Base-by-base conservation (phyloP, 345 rosid genomes). In the Syzygium grande region DNA sequence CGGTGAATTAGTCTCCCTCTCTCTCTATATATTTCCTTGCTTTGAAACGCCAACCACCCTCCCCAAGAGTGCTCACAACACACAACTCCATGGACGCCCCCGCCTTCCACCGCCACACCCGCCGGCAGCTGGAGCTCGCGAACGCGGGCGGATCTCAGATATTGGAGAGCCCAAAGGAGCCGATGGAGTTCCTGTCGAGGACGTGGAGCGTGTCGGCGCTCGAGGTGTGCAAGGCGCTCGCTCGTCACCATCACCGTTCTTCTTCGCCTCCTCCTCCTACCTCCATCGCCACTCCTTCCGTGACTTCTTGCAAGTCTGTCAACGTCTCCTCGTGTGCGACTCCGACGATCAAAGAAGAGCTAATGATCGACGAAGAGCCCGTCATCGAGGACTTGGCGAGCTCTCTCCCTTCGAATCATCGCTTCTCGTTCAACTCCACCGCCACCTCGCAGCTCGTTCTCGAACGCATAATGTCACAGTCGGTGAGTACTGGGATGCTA, bases 391-490 rank as follows among this genome's bases (percentile, higher is more conserved):
- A 91, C 49, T 89, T 85, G 19, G 92, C 91, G 4, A 89, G 85
- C 63, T 11, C 87, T 52, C 54, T 84, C 53, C 55, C 56, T 10
- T 49, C 68, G 9, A 51, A 84, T 29, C 86, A 90, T 80, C 98
- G 92, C 92, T 94, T 94, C 90, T 93, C 99, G 27, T 94, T 94
- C 55, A 91, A 94, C 86, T 93, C 97, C 38, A 93, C 97, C 11
- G 95, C 97, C 51, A 95, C 97, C 83, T 95, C 99, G 49, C 99
- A 97, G 92, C 96, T 96, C 84, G 94, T 97, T 85, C 99, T 97
- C 22, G 99, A 97, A 58, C 99, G 99, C 87, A 97, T 97, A 63
- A 95, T 96, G 99, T 95, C 98, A 38, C 99, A 96, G 84, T 95
- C 99, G 87, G 99, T 96, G 86, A 90, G 92, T 85, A 12, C 14